phyloP scores from a whole-genome alignment of 352 stramenopile genomes.

The Thraustotheca clavata region DNA sequence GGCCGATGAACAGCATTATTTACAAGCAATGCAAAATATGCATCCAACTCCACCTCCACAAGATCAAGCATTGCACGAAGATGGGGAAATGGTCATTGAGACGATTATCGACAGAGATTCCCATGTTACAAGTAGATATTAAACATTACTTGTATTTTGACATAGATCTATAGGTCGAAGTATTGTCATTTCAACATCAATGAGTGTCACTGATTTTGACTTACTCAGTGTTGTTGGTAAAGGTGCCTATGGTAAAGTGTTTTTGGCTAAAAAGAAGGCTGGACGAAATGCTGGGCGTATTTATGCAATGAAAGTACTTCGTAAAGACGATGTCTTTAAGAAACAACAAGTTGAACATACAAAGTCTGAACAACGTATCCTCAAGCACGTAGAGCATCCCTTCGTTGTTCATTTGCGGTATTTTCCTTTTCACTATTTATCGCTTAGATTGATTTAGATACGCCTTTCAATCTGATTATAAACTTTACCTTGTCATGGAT shows the following conservation, averaged over 20 bases:
- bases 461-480: slow-evolving; percentile 83
- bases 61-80: slow-evolving; percentile 52
- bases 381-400: slow-evolving; percentile 81
- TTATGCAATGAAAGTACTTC: slow-evolving; percentile 87
- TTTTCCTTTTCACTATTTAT: neutral
- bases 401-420: slow-evolving; percentile 85
- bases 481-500: slow-evolving; percentile 85
- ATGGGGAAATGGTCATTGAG: slow-evolving; percentile 49
- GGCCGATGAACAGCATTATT: slow-evolving; percentile 57
- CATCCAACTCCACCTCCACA: neutral
- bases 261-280: slow-evolving; percentile 72
- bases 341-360: slow-evolving; percentile 84
- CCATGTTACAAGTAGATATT: neutral
- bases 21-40: slow-evolving; percentile 54
- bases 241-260: slow-evolving; percentile 81
- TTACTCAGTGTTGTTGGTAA: slow-evolving; percentile 79
- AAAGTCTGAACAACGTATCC: slow-evolving; percentile 82
- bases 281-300: slow-evolving; percentile 56
- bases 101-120: slow-evolving; percentile 27
- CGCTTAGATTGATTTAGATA: neutral
- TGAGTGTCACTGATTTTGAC: slow-evolving; percentile 84
- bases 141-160: slow-evolving; percentile 23
- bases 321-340: slow-evolving; percentile 78
- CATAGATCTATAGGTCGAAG: slow-evolving; percentile 43
- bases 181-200: slow-evolving; percentile 76